phyloP scores from a whole-genome alignment of 768 basidiomycete genomes.

The Psilocybe cubensis region DNA sequence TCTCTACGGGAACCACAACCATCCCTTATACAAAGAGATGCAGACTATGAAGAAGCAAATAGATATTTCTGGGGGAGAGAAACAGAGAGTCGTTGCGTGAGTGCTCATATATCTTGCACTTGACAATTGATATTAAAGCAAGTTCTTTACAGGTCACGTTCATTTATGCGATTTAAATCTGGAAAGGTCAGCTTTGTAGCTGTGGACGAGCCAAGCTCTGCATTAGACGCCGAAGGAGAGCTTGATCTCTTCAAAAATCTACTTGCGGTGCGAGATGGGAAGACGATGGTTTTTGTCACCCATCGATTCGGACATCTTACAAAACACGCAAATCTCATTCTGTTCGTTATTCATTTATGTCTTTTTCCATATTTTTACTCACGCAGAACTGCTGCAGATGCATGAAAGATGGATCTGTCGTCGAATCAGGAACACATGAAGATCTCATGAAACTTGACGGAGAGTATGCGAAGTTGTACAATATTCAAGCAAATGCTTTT shows the following conservation, averaged over 20 bases:
- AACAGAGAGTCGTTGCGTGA: constrained; percentile 52
- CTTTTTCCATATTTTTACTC: constrained; percentile 1
- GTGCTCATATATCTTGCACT: constrained; percentile 19
- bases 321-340: constrained; percentile 50
- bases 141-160: constrained; percentile 39
- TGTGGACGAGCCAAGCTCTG: constrained; percentile 63
- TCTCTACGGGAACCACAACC: constrained; percentile 31
- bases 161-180: constrained; percentile 47
- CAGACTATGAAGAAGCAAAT: constrained; percentile 28
- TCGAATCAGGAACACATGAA: constrained; percentile 44
- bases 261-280: constrained; percentile 40
- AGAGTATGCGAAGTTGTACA: constrained; percentile 45
- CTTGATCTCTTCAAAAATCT: constrained; percentile 47
- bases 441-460: constrained; percentile 38
- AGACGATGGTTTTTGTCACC: constrained; percentile 60
- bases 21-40: constrained; percentile 29
- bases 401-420: constrained; percentile 46
- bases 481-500: constrained; percentile 40
- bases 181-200: constrained; percentile 48
- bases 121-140: constrained; percentile 4
- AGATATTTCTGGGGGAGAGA: constrained; percentile 48
- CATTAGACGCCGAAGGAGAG: constrained; percentile 59
- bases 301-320: constrained; percentile 58
- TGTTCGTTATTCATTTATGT: constrained; percentile 40
- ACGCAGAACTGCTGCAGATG: constrained; percentile 30